A percentile compares a stretch with the other conserved stretches of the same genome.
Conservation (phyloP, 169 alveolate genomes). For the Eimeria brunetti region DNA sequence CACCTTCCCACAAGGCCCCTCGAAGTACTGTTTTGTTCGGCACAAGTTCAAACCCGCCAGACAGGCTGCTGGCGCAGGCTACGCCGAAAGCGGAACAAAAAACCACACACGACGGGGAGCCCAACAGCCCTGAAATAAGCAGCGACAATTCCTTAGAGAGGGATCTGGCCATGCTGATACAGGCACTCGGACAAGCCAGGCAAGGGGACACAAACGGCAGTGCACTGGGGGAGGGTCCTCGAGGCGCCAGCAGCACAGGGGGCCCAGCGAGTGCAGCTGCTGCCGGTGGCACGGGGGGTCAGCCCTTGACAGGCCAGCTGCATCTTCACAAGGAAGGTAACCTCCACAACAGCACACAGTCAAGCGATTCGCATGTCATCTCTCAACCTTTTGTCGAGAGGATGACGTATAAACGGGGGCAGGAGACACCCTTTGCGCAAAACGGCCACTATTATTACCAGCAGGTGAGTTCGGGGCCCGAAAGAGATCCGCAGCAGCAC, state of each 20-base stretch:
- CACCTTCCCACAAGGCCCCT: neutral
- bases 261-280: neutral
- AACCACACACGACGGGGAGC: neutral
- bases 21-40: neutral
- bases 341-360: neutral
- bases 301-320: neutral
- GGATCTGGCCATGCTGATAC: neutral
- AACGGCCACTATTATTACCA: neutral
- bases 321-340: neutral
- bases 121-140: neutral
- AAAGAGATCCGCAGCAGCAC: neutral
- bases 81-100: neutral
- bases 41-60: neutral
- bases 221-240: neutral
- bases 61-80: neutral
- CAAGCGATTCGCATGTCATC: neutral
- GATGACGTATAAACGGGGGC: neutral
- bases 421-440: neutral
- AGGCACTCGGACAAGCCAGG: neutral
- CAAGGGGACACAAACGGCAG: neutral
- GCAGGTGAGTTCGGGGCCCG: neutral
- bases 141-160: neutral
- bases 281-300: neutral
- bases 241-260: neutral
- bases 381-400: neutral